Percentiles rank a stretch among this genome's conserved stretches.
Evolutionary conservation across 2,329 filamentous ascomycete species (phyloP).

Genomic region (Pseudogymnoascus sp.): DNA sequence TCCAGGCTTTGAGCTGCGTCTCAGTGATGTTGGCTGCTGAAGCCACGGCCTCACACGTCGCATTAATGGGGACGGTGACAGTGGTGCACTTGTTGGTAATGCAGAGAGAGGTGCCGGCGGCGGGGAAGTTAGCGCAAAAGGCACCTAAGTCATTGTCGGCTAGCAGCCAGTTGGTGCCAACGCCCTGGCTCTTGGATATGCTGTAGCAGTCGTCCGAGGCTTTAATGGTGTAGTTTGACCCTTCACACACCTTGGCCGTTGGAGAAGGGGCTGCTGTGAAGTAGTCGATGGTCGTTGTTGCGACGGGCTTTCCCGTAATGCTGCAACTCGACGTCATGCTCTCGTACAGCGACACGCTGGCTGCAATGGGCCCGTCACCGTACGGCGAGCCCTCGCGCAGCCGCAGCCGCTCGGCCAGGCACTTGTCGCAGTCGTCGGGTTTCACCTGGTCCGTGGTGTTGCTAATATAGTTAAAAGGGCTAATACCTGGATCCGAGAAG

Average conservation of each 20-base stretch:
- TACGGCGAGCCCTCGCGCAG: constrained; percentile 21
- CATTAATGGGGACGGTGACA: background rate
- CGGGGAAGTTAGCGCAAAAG: constrained; percentile 19
- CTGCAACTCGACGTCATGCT: constrained; percentile 22
- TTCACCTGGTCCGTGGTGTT: constrained; percentile 10
- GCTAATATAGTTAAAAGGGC: constrained; percentile 18
- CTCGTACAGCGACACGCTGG: constrained; percentile 19
- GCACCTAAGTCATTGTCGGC: constrained; percentile 22
- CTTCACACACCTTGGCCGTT: constrained; percentile 14
- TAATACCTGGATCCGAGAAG: constrained; percentile 16
- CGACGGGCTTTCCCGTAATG: constrained; percentile 17
- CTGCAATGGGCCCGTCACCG: constrained; percentile 21
- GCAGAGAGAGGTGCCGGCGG: constrained; percentile 19
- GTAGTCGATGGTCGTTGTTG: constrained; percentile 16
- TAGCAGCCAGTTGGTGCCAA: constrained; percentile 20
- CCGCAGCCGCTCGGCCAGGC: constrained; percentile 17
- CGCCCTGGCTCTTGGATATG: constrained; percentile 18
- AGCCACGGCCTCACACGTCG: background rate
- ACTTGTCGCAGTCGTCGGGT: constrained; percentile 17
- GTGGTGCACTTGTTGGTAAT: constrained; percentile 19
- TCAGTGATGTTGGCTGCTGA: constrained; percentile 3
- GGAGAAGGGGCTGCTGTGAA: constrained; percentile 14
- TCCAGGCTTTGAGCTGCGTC: constrained; percentile 10
- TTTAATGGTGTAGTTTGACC: constrained; percentile 18
- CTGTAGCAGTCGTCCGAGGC: constrained; percentile 18